Base-by-base conservation (phyloP, 371 early-diverging fungal species). In the Chytridium lagenaria region DNA sequence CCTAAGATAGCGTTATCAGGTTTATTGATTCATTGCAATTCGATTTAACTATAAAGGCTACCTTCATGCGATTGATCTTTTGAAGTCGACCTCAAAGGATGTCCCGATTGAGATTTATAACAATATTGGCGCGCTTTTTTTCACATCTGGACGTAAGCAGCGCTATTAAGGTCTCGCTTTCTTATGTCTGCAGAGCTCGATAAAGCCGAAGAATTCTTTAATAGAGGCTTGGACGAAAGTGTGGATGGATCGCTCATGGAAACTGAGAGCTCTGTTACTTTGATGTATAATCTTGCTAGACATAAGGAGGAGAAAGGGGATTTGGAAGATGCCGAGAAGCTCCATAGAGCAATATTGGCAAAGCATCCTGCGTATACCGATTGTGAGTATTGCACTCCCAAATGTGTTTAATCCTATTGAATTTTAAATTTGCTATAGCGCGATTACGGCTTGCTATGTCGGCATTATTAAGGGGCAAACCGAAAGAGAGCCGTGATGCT, bases 281-380 rank as follows among this genome's bases (percentile, higher is more conserved):
- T 95, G n/a, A 80, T 79, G 23, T 96, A 94, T 81, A 97, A 96
- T 76, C 77, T 91, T 19, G 96, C 90, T 0, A 87, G 94, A n/a
- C 77, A 93, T 22, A 86, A 88, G 59, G 98, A 97, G 77, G 85
- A 84, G 16, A 76, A 78, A 16, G 86, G 89, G 0, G 85, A 90
- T 30, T 73, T 80, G 30, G 81, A 84, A 26, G 80, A 87, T 65
- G 98, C 97, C 0, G 82, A 79, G 57, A 80, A 81, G 1, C 81
- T 91, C 44, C 93, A 95, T 84, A 74, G 81, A 39, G 79, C 85
- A 2, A 83, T 95, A 3, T 71, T 90, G 2, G 77, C 74, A 34
- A 81, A 80, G n/a, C 88, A 92, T 69, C 95, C 95, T 2, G 79
- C 87, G 1, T 95, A 95, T 77, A 77, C 80, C 2, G 87, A 86